Percentiles rank a stretch among this genome's conserved stretches.
Evolutionary conservation across 257 asterid species (phyloP).

Genomic region (Solanum megistacrolobum): DNA sequence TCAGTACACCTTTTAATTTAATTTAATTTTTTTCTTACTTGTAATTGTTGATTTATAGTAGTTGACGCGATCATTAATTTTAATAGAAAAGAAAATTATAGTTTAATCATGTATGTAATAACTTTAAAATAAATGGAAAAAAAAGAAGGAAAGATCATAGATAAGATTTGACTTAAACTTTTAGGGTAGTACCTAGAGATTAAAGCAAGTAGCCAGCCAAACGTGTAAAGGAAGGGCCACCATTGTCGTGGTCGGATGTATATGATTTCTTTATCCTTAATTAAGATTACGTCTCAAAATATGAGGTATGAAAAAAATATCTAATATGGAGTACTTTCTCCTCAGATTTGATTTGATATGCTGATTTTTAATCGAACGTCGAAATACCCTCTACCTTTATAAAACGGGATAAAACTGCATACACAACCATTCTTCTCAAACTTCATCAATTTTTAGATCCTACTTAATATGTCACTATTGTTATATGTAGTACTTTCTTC

Average conservation of each 20-base stretch:
- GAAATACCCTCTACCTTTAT: not conserved
- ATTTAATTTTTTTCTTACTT: not conserved
- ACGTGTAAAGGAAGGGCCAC: not conserved
- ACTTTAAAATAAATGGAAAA: not conserved
- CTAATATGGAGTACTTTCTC: not conserved
- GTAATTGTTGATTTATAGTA: not conserved
- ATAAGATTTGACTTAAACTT: not conserved
- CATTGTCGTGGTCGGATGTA: not conserved
- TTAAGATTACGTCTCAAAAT: not conserved
- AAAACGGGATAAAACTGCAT: not conserved
- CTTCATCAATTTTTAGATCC: not conserved
- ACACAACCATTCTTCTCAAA: not conserved
- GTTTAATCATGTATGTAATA: not conserved
- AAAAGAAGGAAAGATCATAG: not conserved
- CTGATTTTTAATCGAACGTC: accelerated
- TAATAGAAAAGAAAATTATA: not conserved
- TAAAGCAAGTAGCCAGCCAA: not conserved
- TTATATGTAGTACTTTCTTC: not conserved
- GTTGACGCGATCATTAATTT: not conserved
- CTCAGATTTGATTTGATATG: not conserved
- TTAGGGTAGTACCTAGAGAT: not conserved
- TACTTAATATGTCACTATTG: not conserved
- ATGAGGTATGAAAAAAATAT: not conserved
- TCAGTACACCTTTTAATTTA: not conserved
- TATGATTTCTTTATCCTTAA: not conserved